Evolutionary conservation across 352 stramenopile genomes (phyloP).

Genomic region (Globisporangium uncinulatum): DNA sequence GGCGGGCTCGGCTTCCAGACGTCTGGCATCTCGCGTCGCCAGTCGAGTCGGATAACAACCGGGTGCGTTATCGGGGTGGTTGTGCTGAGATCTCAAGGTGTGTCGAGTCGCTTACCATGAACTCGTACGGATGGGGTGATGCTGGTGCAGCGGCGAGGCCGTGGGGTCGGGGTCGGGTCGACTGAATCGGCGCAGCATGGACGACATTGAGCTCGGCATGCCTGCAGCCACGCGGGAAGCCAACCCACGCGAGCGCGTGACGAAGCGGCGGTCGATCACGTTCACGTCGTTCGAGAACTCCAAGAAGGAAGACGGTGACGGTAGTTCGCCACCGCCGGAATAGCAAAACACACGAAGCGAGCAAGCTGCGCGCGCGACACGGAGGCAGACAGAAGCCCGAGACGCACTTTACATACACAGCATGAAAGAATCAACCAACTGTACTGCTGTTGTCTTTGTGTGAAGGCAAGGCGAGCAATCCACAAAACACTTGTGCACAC

Average conservation of each 20-base stretch:
- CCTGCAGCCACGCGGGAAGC: conserved; percentile 40
- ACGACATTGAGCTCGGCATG: conserved; percentile 76
- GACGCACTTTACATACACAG: too few species aligned
- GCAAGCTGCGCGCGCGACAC: neutral
- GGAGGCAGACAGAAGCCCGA: neutral
- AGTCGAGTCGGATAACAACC: conserved; percentile 28
- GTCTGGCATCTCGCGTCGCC: conserved; percentile 42
- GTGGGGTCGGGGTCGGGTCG: neutral
- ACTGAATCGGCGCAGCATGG: conserved; percentile 40
- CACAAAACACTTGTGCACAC: too few species aligned
- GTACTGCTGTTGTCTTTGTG: too few species aligned
- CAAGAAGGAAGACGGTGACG: conserved; percentile 16
- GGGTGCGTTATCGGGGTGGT: neutral
- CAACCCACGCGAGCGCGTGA: conserved; percentile 35
- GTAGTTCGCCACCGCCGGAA: neutral
- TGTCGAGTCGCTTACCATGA: neutral
- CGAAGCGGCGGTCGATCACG: conserved; percentile 72
- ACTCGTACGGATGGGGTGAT: neutral
- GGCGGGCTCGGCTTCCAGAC: conserved; percentile 52
- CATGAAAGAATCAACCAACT: too few species aligned
- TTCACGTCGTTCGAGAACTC: conserved; percentile 55
- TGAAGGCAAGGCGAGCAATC: too few species aligned
- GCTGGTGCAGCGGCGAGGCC: conserved; percentile 10
- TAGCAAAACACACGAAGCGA: conserved; percentile 1
- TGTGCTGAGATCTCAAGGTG: neutral